Evolutionary conservation across 2,329 filamentous ascomycete genomes (phyloP).

Genomic region (Aspergillus felis): DNA sequence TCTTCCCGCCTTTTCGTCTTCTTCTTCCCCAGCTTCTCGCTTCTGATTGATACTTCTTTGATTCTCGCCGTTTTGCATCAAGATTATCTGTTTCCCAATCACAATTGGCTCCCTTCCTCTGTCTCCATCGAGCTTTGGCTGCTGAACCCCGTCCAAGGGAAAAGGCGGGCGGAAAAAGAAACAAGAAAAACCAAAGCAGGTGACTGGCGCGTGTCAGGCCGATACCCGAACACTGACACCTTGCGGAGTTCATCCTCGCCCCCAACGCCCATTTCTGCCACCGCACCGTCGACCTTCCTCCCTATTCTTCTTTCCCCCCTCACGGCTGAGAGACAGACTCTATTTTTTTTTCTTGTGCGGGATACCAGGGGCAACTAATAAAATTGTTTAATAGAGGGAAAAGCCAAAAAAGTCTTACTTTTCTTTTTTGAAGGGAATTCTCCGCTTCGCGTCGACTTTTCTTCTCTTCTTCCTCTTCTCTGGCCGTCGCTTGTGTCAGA

Average conservation of each 20-base stretch:
- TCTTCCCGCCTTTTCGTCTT: slow-evolving; percentile 23
- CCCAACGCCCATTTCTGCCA: background rate
- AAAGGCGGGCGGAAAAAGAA: background rate
- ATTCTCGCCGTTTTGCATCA: background rate
- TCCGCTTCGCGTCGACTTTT: background rate
- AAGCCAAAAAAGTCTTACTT: background rate
- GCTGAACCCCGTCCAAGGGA: background rate
- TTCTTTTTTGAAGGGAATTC: slow-evolving; percentile 7
- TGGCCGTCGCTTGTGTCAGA: background rate
- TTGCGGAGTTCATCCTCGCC: background rate
- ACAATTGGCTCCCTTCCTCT: background rate
- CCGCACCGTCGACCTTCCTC: background rate
- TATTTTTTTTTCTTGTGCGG: background rate
- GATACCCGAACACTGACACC: background rate
- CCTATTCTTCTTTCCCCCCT: slow-evolving; percentile 8
- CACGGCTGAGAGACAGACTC: background rate
- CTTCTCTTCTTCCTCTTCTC: slow-evolving; percentile 7
- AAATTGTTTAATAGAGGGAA: background rate
- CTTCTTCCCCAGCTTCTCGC: slow-evolving; percentile 23
- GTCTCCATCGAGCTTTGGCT: background rate
- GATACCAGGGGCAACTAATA: background rate
- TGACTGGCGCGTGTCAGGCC: background rate
- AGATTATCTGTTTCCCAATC: background rate
- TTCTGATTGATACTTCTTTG: background rate
- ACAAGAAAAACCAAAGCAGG: background rate